A percentile compares a stretch with the other conserved stretches of the same genome.
Evolutionary conservation across 768 basidiomycete species (phyloP).

Genomic region (Rubroboletus satanas): DNA sequence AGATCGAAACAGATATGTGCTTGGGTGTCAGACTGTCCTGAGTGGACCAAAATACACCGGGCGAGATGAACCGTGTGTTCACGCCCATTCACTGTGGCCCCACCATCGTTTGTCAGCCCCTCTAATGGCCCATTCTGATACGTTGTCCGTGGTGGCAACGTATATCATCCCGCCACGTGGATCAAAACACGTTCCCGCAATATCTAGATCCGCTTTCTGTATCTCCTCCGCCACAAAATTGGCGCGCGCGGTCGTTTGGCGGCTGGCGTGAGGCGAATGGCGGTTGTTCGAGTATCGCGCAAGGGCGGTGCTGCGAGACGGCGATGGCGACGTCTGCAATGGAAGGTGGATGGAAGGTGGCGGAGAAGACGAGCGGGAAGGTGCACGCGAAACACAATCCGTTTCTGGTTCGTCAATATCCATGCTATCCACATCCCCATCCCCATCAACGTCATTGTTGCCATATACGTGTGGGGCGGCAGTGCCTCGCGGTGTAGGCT

Average conservation of each 20-base stretch:
- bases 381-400: constrained; percentile 52
- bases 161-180: constrained; percentile 65
- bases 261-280: constrained; percentile 15
- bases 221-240: constrained; percentile 9
- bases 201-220: constrained; percentile 38
- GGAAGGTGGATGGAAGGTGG: constrained; percentile 35
- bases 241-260: constrained; percentile 14
- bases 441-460: constrained; percentile 22
- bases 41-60: not conserved
- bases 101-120: constrained; percentile 76
- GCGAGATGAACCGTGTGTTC: not conserved
- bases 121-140: constrained; percentile 75
- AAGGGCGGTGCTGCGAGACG: constrained; percentile 17
- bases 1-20: constrained; percentile 5
- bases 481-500: constrained; percentile 15
- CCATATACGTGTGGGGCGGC: constrained; percentile 12
- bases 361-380: constrained; percentile 48
- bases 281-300: constrained; percentile 20
- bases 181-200: constrained; percentile 75
- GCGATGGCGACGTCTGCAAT: constrained; percentile 22
- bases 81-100: constrained; percentile 47
- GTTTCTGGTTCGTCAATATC: constrained; percentile 49
- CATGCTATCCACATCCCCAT: constrained; percentile 40
- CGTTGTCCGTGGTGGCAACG: constrained; percentile 57
- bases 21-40: not conserved